Conservation (phyloP, 768 basidiomycete genomes). For the Saitozyma podzolica region DNA sequence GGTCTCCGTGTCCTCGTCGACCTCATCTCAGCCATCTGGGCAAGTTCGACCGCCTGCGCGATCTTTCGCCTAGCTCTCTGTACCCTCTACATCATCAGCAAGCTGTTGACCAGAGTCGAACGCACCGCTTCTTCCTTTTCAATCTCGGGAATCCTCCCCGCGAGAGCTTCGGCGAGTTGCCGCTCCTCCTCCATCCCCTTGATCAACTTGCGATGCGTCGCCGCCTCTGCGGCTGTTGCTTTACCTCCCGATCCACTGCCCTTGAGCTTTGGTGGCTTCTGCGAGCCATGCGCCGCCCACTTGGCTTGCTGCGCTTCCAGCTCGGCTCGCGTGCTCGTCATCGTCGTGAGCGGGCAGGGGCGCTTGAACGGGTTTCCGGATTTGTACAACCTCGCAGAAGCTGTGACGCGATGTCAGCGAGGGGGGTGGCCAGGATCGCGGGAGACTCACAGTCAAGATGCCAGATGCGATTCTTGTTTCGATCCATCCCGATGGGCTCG, state of each 20-base stretch:
- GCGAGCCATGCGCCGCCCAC: slow-evolving; percentile 14
- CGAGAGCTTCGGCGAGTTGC: slow-evolving; percentile 22
- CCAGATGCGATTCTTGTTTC: slow-evolving; percentile 42
- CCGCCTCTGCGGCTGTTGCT: slow-evolving; percentile 11
- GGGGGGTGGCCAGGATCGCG: neutral
- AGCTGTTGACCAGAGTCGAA: slow-evolving; percentile 5
- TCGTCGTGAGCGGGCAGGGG: slow-evolving; percentile 35
- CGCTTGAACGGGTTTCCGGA: slow-evolving; percentile 50
- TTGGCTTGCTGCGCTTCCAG: slow-evolving; percentile 15
- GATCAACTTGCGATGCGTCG: slow-evolving; percentile 18
- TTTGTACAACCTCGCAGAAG: slow-evolving; percentile 37
- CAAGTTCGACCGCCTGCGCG: slow-evolving; percentile 22
- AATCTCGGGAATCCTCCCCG: slow-evolving; percentile 23
- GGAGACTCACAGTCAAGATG: slow-evolving; percentile 34
- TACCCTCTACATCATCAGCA: slow-evolving; percentile 28
- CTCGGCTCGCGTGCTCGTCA: slow-evolving; percentile 25
- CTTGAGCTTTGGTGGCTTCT: slow-evolving; percentile 12
- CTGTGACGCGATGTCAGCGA: slow-evolving; percentile 15
- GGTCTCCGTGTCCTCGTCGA: slow-evolving; percentile 37
- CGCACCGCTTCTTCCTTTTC: slow-evolving; percentile 44
- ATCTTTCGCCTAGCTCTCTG: slow-evolving; percentile 30
- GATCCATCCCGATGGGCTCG: slow-evolving; percentile 34
- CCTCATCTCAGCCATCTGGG: slow-evolving; percentile 31
- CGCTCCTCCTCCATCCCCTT: slow-evolving; percentile 37
- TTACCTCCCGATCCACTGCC: slow-evolving; percentile 10